These are phyloP conservation scores for Martiniozyma asiatica DNA, from an alignment of 1,139 yeast species.

Conservation along the genomic window DNA sequence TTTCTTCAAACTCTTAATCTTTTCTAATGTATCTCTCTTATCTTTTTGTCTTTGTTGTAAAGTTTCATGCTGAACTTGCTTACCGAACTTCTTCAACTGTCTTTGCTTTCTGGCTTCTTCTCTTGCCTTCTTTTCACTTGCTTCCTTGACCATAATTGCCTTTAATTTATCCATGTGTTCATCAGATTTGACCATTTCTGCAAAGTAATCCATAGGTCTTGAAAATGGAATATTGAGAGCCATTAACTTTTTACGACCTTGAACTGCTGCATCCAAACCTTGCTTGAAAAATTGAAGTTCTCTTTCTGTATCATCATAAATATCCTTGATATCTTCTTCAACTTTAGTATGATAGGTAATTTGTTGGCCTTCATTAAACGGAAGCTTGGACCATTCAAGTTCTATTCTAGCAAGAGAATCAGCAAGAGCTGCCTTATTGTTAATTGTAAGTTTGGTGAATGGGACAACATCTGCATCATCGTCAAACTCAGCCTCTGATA, in stretches of 20 bases:
- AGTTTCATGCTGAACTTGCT: slow-evolving; percentile 90
- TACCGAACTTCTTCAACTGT: slow-evolving; percentile 91
- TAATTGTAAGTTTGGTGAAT: slow-evolving; percentile 73
- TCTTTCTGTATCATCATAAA: slow-evolving; percentile 89
- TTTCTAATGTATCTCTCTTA: slow-evolving; percentile 82
- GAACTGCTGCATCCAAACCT: slow-evolving; percentile 72
- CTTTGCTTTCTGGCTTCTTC: slow-evolving; percentile 94
- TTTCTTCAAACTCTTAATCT: slow-evolving; percentile 78
- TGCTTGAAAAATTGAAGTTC: slow-evolving; percentile 82
- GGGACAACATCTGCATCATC: slow-evolving; percentile 66
- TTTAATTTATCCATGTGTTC: slow-evolving; percentile 96
- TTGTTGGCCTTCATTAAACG: slow-evolving; percentile 78
- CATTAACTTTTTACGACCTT: slow-evolving; percentile 54
- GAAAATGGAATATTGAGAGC: slow-evolving; percentile 65
- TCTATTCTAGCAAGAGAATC: slow-evolving; percentile 57
- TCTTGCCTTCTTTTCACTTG: slow-evolving; percentile 81
- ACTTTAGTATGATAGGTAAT: slow-evolving; percentile 49
- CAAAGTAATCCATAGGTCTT: slow-evolving; percentile 91
- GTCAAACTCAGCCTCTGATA: slow-evolving; percentile 56
- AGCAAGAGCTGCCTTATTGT: slow-evolving; percentile 58
- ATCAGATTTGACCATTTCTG: slow-evolving; percentile 96
- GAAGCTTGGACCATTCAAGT: slow-evolving; percentile 58
- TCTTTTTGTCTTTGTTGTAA: slow-evolving; percentile 91
- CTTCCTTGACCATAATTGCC: slow-evolving; percentile 70
- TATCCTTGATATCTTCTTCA: slow-evolving; percentile 65